Base-by-base conservation (phyloP, 1,284 basidiomycete genomes). In the Irpex sp. region DNA sequence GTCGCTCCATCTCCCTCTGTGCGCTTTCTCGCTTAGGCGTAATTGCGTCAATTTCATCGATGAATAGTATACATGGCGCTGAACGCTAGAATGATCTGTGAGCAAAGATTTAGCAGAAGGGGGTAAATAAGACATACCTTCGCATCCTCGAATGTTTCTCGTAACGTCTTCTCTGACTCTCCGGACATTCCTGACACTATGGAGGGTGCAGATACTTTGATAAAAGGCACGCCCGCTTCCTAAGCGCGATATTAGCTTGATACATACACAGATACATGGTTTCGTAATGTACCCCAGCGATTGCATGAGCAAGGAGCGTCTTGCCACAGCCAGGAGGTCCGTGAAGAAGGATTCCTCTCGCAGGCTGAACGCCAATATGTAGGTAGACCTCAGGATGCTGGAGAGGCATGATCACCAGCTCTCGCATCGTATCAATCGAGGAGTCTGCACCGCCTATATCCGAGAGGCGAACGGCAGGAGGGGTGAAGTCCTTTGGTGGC, bases 261-360 rank as follows among this genome's bases (percentile, higher is more conserved):
- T 1, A 35, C 9, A 21, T 60, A 46, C 31, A 3, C 59, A 36
- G 55, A 37, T 35, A 47, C 46, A 13, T 37, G 6, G 26, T 11
- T n/a, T 11, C 33, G 57, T 35, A 39, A n/a, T 1, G n/a, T 26
- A 82, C 89, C 63, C 96, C 97, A 47, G 95, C 96, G 58, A 98
- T 92, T 19, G 97, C 95, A 73, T 93, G 90, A 7, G 95, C 95
- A 17, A 97, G 77, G 71, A 96, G 77, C 0, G 95, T 97, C 78
- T 99, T 99, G 11, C 97, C 97, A 71, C 96, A 98, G 6, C 97
- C 97, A 0, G 97, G 96, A 1, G 97, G 97, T 1, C 97, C 97
- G 75, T 98, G 94, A 5, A 99, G 77, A 21, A 99, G 77, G 0
- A 99, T 95, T n/a, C 97, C 97, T 58, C 95, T 80, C 0, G 96